Base-by-base conservation (phyloP, 345 rosid genomes). In the Citrus cavaleriei region DNA sequence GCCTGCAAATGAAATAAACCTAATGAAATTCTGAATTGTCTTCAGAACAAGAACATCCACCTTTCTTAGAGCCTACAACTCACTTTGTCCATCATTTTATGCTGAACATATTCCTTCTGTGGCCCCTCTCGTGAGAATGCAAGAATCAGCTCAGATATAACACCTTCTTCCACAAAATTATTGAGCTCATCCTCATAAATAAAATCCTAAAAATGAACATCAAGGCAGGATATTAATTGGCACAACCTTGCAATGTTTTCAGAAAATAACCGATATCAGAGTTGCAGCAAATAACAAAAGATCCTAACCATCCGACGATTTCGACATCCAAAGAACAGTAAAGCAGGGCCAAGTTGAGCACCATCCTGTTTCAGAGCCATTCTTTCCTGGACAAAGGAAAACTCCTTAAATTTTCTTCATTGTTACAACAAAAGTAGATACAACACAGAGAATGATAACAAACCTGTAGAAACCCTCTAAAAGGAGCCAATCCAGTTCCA, bases 81-180 rank as follows among this genome's bases (percentile, higher is more conserved):
- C 83, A 89, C 92, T 98, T 90, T 91, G 80, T 93, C 90, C 87
- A 87, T 82, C 97, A 96, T 90, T 81, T 93, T 94, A 81, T 96
- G 99, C 67, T 96, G 99, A 79, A 93, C 99, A n/a, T 96, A 96
- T 73, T 94, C 90, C 86, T 96, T 96, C 72, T 89, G 88, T 38
- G 98, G 92, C 80, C 99, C 99, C 85, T 96, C 98, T 5, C 99
- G 94, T 10, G 98, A 97, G 85, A 97, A 94, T 70, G 98, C 98
- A 7, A 94, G 86, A 13, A 89, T 77, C 68, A 97, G 82, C 77
- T 96, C 97, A 21, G 97, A 88, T 32, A 96, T 93, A 68, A 93
- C 97, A 77, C 95, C 98, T 60, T 79, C 79, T 83, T 90, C 86
- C 30, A 87, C 85, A 72, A 91, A 91, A 79, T 86, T 84, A 83